A percentile compares a stretch with the other conserved stretches of the same genome.
These are phyloP conservation scores for Kwoniella shandongensis DNA, from an alignment of 768 basidiomycete species.

Conservation along the genomic window DNA sequence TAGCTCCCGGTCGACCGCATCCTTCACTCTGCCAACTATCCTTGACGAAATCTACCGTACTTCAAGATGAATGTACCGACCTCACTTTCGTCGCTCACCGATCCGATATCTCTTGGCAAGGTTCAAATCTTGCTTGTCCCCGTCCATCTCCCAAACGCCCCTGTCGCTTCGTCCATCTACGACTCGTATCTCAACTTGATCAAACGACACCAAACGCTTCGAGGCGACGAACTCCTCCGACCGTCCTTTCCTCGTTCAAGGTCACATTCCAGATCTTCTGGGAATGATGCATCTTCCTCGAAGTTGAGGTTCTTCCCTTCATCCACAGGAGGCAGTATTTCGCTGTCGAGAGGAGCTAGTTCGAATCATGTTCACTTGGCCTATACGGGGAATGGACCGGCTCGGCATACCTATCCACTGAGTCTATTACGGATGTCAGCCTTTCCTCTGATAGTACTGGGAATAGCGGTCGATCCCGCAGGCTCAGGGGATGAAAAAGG, in stretches of 20 bases:
- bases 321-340: constrained; percentile 58
- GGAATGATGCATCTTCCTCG: constrained; percentile 11
- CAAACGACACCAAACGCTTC: constrained; percentile 77
- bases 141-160: constrained; percentile 62
- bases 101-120: constrained; percentile 68
- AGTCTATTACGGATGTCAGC: constrained; percentile 65
- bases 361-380: constrained; percentile 78
- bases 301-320: constrained; percentile 73
- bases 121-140: constrained; percentile 82
- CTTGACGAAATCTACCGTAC: background rate
- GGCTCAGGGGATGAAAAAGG: background rate
- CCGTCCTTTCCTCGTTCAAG: constrained; percentile 63
- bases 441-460: constrained; percentile 85
- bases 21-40: too few relatives aligned
- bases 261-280: constrained; percentile 13
- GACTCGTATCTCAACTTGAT: constrained; percentile 74
- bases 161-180: constrained; percentile 65
- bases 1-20: too few relatives aligned
- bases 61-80: constrained; percentile 19
- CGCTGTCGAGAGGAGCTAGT: constrained; percentile 54
- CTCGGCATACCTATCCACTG: constrained; percentile 66
- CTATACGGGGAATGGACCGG: constrained; percentile 72
- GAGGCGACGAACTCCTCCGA: constrained; percentile 56
- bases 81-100: constrained; percentile 33
- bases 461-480: constrained; percentile 68